Conservation (phyloP, 805 yeast genomes). For the Cyberlindnera euphorbiae region DNA sequence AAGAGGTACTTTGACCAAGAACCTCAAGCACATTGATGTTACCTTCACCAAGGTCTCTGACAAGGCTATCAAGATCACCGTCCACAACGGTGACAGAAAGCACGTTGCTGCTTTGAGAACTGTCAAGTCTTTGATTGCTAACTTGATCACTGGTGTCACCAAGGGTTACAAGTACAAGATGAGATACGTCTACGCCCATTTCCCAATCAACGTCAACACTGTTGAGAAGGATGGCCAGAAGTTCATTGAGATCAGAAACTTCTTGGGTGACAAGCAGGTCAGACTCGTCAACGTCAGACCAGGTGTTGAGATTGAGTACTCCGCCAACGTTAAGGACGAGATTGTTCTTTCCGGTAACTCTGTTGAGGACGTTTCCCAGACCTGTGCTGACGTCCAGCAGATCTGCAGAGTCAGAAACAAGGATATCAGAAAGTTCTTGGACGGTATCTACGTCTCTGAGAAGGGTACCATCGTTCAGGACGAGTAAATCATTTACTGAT, state of each 20-base stretch:
- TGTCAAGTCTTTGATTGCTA: conserved; percentile 89
- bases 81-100: conserved; percentile 99
- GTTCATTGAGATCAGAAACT: conserved; percentile 95
- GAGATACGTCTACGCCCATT: conserved; percentile 99
- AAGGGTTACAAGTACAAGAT: conserved; percentile 98
- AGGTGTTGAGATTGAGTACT: conserved; percentile 84
- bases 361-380: conserved; percentile 94
- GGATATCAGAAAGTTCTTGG: conserved; percentile 99
- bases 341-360: conserved; percentile 91
- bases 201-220: conserved; percentile 98
- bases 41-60: conserved; percentile 77
- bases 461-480: conserved; percentile 84
- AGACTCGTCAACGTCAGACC: conserved; percentile 81
- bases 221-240: conserved; percentile 70
- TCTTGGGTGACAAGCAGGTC: conserved; percentile 98
- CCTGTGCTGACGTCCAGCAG: conserved; percentile 98
- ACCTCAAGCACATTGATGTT: conserved; percentile 91
- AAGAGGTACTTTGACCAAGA: conserved; percentile 90
- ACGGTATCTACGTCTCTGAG: conserved; percentile 99
- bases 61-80: conserved; percentile 78
- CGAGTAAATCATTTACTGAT: conserved; percentile 21
- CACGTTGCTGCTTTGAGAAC: conserved; percentile 99
- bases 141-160: conserved; percentile 98
- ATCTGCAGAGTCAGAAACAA: conserved; percentile 98
- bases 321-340: conserved; percentile 90